Conservation (phyloP, 192 early-diverging fungal species). For the Backusella morwellensis region DNA sequence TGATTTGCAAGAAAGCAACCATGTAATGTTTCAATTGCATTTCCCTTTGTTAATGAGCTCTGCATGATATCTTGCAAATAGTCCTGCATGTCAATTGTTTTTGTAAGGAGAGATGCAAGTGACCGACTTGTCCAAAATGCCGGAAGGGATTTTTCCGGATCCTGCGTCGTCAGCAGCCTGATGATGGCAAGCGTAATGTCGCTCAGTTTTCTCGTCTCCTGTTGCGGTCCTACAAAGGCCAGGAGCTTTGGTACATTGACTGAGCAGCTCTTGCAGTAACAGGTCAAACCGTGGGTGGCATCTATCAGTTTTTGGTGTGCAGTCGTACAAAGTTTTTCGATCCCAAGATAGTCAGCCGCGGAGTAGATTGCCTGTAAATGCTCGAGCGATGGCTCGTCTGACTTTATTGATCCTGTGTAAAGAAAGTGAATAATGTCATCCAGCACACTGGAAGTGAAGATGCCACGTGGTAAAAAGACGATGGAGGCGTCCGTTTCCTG, state of each 20-base stretch:
- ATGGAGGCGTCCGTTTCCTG: constrained; percentile 23
- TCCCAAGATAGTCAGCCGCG: constrained; percentile 27
- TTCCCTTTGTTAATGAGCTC: constrained; percentile 7
- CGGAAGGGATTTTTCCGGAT: constrained; percentile 30
- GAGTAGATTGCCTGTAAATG: neutral
- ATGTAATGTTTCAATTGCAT: constrained; percentile 28
- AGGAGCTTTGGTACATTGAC: constrained; percentile 12
- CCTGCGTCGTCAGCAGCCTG: constrained; percentile 22
- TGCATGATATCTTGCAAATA: constrained; percentile 9
- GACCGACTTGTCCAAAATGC: constrained; percentile 21
- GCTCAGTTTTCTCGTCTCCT: neutral
- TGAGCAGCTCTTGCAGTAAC: constrained; percentile 16
- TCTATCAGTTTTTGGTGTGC: constrained; percentile 9
- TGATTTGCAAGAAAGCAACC: constrained; percentile 24
- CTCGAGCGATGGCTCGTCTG: neutral
- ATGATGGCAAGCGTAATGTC: neutral
- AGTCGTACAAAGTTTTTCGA: constrained; percentile 14
- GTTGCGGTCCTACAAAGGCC: neutral
- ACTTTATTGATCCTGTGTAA: constrained; percentile 11
- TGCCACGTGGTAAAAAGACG: constrained; percentile 23
- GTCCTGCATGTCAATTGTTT: constrained; percentile 4
- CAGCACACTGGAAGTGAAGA: constrained; percentile 17
- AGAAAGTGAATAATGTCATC: constrained; percentile 22
- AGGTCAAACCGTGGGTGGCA: constrained; percentile 12
- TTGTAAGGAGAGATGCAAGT: neutral